phyloP scores from a whole-genome alignment of 352 stramenopile species.

The Globisporangium heterothallicum region DNA sequence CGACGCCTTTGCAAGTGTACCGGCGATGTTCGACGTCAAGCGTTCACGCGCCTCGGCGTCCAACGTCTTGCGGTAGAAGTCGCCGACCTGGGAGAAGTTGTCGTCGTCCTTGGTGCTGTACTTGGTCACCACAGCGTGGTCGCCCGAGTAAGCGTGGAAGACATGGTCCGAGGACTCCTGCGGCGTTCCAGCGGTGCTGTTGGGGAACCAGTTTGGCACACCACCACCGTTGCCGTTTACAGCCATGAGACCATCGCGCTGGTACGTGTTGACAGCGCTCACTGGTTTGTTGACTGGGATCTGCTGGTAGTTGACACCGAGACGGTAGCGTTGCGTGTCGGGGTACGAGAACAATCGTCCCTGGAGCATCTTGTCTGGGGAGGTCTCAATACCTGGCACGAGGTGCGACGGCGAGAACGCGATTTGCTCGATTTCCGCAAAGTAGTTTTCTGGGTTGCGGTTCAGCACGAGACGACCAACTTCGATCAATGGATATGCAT shows the following conservation, averaged over 20 bases:
- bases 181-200: slow-evolving; percentile 58
- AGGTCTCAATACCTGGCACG: slow-evolving; percentile 85
- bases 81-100: slow-evolving; percentile 84
- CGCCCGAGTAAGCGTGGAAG: slow-evolving; percentile 29
- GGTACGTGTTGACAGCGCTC: slow-evolving; percentile 40
- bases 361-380: slow-evolving; percentile 85
- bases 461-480: slow-evolving; percentile 88
- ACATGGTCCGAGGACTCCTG: slow-evolving; percentile 20
- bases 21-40: slow-evolving; percentile 88
- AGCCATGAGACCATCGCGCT: slow-evolving; percentile 78
- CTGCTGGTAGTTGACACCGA: slow-evolving; percentile 85
- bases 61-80: slow-evolving; percentile 84
- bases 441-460: slow-evolving; percentile 90
- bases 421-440: slow-evolving; percentile 89
- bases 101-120: slow-evolving; percentile 84
- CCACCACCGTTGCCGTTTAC: slow-evolving; percentile 68
- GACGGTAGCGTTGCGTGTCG: slow-evolving; percentile 81
- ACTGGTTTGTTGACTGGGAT: slow-evolving; percentile 74
- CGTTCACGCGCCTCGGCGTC: slow-evolving; percentile 56
- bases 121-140: slow-evolving; percentile 39
- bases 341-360: slow-evolving; percentile 86
- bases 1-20: slow-evolving; percentile 72
- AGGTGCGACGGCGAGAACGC: slow-evolving; percentile 88
- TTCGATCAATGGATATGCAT: slow-evolving; percentile 77
- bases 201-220: slow-evolving; percentile 86